These are phyloP conservation scores for Lumnitzera littorea DNA, from an alignment of 345 rosid species.

Conservation along the genomic window DNA sequence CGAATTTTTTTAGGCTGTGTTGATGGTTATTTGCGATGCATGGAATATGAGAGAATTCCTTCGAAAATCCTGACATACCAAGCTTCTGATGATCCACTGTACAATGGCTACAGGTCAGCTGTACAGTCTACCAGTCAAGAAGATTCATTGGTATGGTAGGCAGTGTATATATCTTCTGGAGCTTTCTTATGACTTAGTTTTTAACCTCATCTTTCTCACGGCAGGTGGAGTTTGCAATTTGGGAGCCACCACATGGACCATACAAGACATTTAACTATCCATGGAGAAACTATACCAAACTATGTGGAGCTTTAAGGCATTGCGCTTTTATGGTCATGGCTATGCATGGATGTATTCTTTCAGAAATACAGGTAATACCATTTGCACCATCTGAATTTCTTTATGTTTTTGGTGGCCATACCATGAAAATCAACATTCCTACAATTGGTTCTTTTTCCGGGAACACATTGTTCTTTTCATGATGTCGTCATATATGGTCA, in stretches of 20 bases:
- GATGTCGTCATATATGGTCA: too few relatives aligned
- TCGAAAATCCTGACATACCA: conserved; percentile 83
- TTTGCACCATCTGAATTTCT: not conserved
- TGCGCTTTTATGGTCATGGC: conserved; percentile 97
- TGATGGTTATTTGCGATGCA: conserved; percentile 61
- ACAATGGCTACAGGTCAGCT: conserved; percentile 75
- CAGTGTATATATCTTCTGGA: not conserved
- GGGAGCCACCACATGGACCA: conserved; percentile 97
- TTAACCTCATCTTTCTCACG: not conserved
- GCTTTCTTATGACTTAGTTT: not conserved
- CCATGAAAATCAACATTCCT: too few relatives aligned
- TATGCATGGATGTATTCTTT: conserved; percentile 86
- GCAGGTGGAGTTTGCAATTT: conserved; percentile 70
- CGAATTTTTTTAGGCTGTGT: conserved; percentile 52
- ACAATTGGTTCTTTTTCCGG: too few relatives aligned
- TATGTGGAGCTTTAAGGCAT: conserved; percentile 83
- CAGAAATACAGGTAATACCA: conserved; percentile 72
- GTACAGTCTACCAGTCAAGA: conserved; percentile 85
- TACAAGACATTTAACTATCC: conserved; percentile 65
- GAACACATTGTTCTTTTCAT: too few relatives aligned
- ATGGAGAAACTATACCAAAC: conserved; percentile 66
- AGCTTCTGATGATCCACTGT: conserved; percentile 78
- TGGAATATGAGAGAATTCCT: conserved; percentile 77
- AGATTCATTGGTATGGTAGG: conserved; percentile 54
- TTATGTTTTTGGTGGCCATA: too few relatives aligned